Evolutionary conservation across 768 basidiomycete genomes (phyloP).

Genomic region (Termitomyces sp.): DNA sequence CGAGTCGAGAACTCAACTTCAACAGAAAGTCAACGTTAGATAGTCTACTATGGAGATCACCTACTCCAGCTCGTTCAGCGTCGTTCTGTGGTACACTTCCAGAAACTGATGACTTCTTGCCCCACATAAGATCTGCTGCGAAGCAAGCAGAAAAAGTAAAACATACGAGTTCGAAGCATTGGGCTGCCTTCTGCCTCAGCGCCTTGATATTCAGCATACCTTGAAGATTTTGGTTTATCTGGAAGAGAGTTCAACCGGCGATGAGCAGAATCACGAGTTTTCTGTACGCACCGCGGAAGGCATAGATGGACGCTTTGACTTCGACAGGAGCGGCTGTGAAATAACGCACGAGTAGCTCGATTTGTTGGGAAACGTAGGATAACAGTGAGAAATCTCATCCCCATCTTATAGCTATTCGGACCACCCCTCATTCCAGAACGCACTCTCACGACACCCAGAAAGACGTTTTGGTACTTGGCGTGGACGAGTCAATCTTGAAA

Average conservation of each 20-base stretch:
- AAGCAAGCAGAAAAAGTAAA: background rate
- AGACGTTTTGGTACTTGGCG: background rate
- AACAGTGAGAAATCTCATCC: background rate
- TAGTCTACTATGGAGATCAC: background rate
- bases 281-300: background rate
- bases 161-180: slow-evolving; percentile 7
- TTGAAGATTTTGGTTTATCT: slow-evolving; percentile 2
- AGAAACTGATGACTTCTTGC: slow-evolving; percentile 1
- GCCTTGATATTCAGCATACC: background rate
- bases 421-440: background rate
- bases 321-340: background rate
- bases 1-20: slow-evolving; percentile 3
- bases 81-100: background rate
- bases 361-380: background rate
- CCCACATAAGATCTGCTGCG: background rate
- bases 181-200: slow-evolving; percentile 7
- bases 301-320: background rate
- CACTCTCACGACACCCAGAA: background rate
- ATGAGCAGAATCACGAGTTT: background rate
- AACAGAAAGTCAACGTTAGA: background rate
- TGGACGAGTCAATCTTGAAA: background rate
- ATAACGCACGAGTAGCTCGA: background rate
- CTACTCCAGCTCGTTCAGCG: slow-evolving; percentile 2
- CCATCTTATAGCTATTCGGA: background rate
- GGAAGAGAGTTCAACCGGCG: background rate